Conservation (phyloP, 2,329 filamentous ascomycete genomes). For the Monosporascus sp. region DNA sequence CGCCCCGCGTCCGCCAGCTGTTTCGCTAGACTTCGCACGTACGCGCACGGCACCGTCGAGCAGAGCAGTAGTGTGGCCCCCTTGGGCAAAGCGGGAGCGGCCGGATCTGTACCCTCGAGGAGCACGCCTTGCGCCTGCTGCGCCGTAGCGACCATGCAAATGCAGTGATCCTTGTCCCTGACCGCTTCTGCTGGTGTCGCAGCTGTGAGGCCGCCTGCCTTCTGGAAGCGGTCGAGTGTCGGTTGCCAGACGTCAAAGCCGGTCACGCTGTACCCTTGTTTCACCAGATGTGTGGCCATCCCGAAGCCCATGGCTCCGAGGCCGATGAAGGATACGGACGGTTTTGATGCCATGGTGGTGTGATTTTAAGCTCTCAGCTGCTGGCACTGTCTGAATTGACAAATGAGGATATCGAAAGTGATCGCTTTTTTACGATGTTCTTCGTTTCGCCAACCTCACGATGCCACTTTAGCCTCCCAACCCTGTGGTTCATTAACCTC, state of each 20-base stretch:
- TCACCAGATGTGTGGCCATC: constrained; percentile 71
- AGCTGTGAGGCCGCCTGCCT: constrained; percentile 56
- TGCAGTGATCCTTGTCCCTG: constrained; percentile 51
- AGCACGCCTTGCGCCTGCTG: constrained; percentile 63
- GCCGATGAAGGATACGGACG: constrained; percentile 60
- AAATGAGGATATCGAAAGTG: background rate
- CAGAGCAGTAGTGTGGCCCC: constrained; percentile 60
- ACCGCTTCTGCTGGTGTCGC: constrained; percentile 59
- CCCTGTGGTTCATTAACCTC: too few relatives aligned
- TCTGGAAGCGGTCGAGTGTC: constrained; percentile 59
- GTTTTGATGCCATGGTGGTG: constrained; percentile 27
- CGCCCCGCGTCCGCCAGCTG: constrained; percentile 51
- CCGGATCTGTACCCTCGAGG: constrained; percentile 53
- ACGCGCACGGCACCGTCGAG: constrained; percentile 65
- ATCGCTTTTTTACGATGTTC: too few relatives aligned
- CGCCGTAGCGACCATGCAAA: constrained; percentile 73
- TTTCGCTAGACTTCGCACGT: constrained; percentile 55
- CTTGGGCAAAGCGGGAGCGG: constrained; percentile 42
- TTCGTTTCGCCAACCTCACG: too few relatives aligned
- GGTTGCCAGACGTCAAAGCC: constrained; percentile 68
- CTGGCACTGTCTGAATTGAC: background rate
- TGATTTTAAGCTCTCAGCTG: background rate
- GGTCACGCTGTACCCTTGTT: constrained; percentile 60
- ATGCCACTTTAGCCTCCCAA: too few relatives aligned
- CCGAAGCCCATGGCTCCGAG: constrained; percentile 79